phyloP scores from a whole-genome alignment of 2,329 filamentous ascomycete genomes.

The Onygenales sp. region DNA sequence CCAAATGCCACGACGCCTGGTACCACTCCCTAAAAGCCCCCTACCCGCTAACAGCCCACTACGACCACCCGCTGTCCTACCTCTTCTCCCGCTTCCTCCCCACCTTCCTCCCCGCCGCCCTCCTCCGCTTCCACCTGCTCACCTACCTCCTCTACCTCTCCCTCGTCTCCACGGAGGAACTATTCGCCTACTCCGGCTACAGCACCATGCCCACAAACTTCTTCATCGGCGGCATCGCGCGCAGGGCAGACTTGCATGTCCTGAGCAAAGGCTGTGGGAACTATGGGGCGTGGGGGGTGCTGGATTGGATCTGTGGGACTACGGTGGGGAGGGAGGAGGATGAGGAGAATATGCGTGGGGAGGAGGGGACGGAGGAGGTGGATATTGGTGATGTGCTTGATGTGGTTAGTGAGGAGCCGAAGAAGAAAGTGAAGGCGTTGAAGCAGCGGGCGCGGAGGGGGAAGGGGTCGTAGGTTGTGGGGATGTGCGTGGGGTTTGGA shows the following conservation, averaged over 20 bases:
- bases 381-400: slow-evolving; percentile 24
- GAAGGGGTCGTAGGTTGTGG: neutral
- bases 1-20: slow-evolving; percentile 43
- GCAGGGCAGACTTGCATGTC: slow-evolving; percentile 47
- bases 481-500: neutral
- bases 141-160: slow-evolving; percentile 48
- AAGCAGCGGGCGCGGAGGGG: slow-evolving; percentile 3
- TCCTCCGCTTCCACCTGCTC: slow-evolving; percentile 52
- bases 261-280: slow-evolving; percentile 36
- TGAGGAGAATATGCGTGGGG: slow-evolving; percentile 30
- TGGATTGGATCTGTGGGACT: slow-evolving; percentile 37
- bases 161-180: slow-evolving; percentile 49
- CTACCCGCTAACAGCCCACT: slow-evolving; percentile 49
- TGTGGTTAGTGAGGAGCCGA: slow-evolving; percentile 22
- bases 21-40: slow-evolving; percentile 46
- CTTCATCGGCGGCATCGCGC: slow-evolving; percentile 49
- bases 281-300: slow-evolving; percentile 36
- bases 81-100: slow-evolving; percentile 47
- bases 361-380: slow-evolving; percentile 21
- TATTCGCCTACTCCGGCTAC: slow-evolving; percentile 53
- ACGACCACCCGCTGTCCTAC: slow-evolving; percentile 51
- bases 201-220: slow-evolving; percentile 48
- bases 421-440: slow-evolving; percentile 18
- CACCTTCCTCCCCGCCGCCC: slow-evolving; percentile 45
- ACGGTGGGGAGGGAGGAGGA: slow-evolving; percentile 29